Conservation (phyloP, 495 filamentous ascomycete species). For the Xylaria longipes region DNA sequence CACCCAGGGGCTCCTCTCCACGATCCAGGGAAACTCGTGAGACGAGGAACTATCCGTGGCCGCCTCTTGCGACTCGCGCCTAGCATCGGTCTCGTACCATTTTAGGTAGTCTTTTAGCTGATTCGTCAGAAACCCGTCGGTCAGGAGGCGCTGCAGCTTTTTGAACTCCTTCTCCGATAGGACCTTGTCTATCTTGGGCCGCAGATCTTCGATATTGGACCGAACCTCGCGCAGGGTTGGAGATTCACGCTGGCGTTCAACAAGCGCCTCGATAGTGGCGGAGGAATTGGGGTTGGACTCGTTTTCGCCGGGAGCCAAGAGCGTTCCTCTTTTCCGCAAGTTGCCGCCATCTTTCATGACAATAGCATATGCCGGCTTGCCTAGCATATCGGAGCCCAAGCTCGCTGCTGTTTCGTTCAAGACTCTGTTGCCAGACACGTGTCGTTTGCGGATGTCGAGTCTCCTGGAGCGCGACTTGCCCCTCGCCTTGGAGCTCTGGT, state of each 20-base stretch:
- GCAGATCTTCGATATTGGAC: slow-evolving; percentile 52
- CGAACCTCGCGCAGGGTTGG: slow-evolving; percentile 40
- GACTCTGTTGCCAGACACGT: slow-evolving; percentile 31
- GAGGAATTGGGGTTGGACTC: not conserved
- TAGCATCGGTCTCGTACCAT: not conserved
- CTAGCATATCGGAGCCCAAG: slow-evolving; percentile 38
- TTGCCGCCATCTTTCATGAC: slow-evolving; percentile 48
- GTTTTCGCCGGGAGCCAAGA: not conserved
- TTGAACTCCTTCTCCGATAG: slow-evolving; percentile 46
- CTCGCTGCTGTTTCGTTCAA: slow-evolving; percentile 26
- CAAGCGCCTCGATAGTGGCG: slow-evolving; percentile 38
- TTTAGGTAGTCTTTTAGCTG: slow-evolving; percentile 52
- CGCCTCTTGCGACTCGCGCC: not conserved
- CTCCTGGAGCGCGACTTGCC: not conserved
- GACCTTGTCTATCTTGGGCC: slow-evolving; percentile 39
- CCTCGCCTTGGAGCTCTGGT: not conserved
- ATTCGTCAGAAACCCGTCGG: slow-evolving; percentile 47
- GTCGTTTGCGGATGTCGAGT: slow-evolving; percentile 35
- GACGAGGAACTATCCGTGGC: not conserved
- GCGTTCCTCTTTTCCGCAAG: not conserved
- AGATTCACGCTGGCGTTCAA: slow-evolving; percentile 38
- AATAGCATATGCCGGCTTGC: slow-evolving; percentile 48
- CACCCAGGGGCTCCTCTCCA: slow-evolving; percentile 39
- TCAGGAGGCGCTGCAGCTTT: slow-evolving; percentile 44
- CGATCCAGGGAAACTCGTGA: slow-evolving; percentile 38